Percentiles rank a stretch among this genome's conserved stretches.
Evolutionary conservation across 352 stramenopile species (phyloP).

Genomic region (Aphanomyces stellatus): DNA sequence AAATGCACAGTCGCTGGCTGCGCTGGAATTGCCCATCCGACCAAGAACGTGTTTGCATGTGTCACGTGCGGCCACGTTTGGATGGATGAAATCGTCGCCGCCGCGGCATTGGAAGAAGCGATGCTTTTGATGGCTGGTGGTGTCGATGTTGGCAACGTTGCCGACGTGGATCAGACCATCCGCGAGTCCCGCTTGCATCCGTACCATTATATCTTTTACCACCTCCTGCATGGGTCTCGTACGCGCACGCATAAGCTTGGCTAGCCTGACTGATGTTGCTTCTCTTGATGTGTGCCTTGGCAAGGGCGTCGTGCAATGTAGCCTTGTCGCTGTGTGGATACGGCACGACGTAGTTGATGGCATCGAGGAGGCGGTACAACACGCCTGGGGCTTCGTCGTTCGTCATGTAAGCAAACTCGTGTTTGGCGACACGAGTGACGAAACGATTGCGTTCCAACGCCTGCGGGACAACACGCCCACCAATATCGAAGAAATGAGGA

Average conservation of each 20-base stretch:
- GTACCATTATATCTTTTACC: slow-evolving; percentile 68
- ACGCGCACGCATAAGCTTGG: no score
- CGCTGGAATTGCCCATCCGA: slow-evolving; percentile 17
- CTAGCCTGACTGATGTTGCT: no score
- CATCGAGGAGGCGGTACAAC: slow-evolving; percentile 48
- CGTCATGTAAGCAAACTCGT: slow-evolving; percentile 46
- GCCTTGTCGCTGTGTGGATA: no score
- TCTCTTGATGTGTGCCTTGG: slow-evolving; percentile 28
- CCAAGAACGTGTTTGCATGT: slow-evolving; percentile 47
- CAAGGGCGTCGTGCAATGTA: no score
- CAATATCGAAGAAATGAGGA: slow-evolving; percentile 41
- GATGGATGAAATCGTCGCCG: slow-evolving; percentile 25
- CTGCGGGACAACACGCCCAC: slow-evolving; percentile 48
- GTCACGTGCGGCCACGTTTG: slow-evolving; percentile 31
- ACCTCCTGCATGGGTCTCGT: slow-evolving; percentile 50
- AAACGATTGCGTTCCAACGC: no score
- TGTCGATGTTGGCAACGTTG: slow-evolving; percentile 24
- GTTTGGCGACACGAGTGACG: slow-evolving; percentile 46
- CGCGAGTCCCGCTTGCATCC: slow-evolving; percentile 38
- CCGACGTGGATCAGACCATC: slow-evolving; percentile 43
- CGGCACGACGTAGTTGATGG: no score
- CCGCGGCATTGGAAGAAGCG: slow-evolving; percentile 41
- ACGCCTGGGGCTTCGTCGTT: slow-evolving; percentile 36
- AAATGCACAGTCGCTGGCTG: slow-evolving; percentile 27
- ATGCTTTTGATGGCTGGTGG: slow-evolving; percentile 23